A percentile compares a stretch with the other conserved stretches of the same genome.
phyloP scores from a whole-genome alignment of 192 early-diverging fungal genomes.

The Gonapodya sp. region DNA sequence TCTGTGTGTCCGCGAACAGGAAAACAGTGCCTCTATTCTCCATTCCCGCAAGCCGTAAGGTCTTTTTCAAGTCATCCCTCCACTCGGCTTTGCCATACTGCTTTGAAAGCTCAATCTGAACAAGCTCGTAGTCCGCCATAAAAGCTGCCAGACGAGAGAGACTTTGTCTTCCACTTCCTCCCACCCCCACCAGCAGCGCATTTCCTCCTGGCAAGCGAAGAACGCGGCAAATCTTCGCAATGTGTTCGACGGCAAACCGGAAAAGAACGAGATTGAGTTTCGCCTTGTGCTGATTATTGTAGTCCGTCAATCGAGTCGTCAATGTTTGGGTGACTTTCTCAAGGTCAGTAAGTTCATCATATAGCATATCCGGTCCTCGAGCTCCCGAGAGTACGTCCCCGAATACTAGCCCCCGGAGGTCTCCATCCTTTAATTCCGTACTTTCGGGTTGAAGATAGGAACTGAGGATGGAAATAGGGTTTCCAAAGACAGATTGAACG shows the following conservation, averaged over 20 bases:
- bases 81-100: constrained; percentile 42
- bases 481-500: constrained; percentile 31
- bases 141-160: constrained; percentile 46
- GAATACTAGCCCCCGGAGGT: constrained; percentile 46
- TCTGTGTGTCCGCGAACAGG: constrained; percentile 50
- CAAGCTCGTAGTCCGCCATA: constrained; percentile 46
- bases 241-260: constrained; percentile 49
- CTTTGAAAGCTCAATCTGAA: constrained; percentile 47
- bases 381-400: constrained; percentile 38
- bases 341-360: constrained; percentile 42
- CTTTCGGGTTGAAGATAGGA: constrained; percentile 32
- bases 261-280: constrained; percentile 54
- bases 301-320: constrained; percentile 37
- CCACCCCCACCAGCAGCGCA: constrained; percentile 48
- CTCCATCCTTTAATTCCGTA: constrained; percentile 34
- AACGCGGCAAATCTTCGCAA: constrained; percentile 43
- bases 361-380: constrained; percentile 29
- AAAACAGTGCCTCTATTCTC: constrained; percentile 40
- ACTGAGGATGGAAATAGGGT: constrained; percentile 33
- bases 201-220: constrained; percentile 45
- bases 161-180: constrained; percentile 47
- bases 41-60: constrained; percentile 41
- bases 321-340: constrained; percentile 34
- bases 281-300: constrained; percentile 45
- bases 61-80: constrained; percentile 52